Evolutionary conservation across 306 rosid species (phyloP), one percentile per base, ranked within the genome.

Genomic region (Chamaecrista fasciculata): DNA sequence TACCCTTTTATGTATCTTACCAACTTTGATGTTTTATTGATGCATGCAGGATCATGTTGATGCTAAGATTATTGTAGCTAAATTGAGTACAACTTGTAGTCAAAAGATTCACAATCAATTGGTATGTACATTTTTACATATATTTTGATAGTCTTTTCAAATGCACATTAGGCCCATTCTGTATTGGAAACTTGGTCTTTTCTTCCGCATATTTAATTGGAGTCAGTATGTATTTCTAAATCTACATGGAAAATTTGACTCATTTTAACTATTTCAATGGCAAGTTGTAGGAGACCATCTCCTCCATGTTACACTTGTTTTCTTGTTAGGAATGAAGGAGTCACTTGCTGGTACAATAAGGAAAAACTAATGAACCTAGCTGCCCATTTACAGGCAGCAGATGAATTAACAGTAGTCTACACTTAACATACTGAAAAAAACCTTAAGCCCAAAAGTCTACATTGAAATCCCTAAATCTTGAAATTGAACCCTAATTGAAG

Each of bases 61-160:
- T 62, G 93, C 90, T 47, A 88, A 82, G 81, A 40, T 93, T 74
- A 52, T 90, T 62, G 90, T 90, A 39, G 96, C 98, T 80, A 96
- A 87, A 73, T 82, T 86, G 47, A 87, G 96, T 72, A 90, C 96
- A 75, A 90, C 97, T 59, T 93, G 98, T 62, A 93, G 98, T 82
- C 98, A 93, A 80, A 93, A 93, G 77, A 83, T 93, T 82, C 97
- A 93, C 82, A 93, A 93, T 69, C 98, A 93, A 67, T 75, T 93
- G 97, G 98, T 93, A 86, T 36, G 83, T 72, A 44, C 26, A 37
- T 55, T 42, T 23, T 64, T 14, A 60, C 68, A 39, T 76, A 29
- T 59, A 51, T 20, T 64, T 66, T 55, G 67, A 56, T 40, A 31
- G 52, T 48, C 56, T 68, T 66, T 72, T 70, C 70, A 24, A 48